Evolutionary conservation across 2,329 filamentous ascomycete species (phyloP).

Genomic region (Pseudogymnoascus sp.): DNA sequence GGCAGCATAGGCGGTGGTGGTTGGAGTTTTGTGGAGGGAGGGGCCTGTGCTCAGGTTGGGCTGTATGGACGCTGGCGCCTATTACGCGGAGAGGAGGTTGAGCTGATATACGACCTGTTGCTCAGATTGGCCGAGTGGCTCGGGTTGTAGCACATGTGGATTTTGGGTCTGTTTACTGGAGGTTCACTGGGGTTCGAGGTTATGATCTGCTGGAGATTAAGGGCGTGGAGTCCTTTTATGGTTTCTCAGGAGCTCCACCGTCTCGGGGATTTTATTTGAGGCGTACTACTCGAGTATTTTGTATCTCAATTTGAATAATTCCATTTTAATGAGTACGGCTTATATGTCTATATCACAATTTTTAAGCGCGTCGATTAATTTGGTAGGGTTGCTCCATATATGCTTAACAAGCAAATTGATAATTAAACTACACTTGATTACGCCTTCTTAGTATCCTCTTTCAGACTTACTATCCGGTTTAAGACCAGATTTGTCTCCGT

Average conservation of each 20-base stretch:
- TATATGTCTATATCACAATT: too few relatives aligned
- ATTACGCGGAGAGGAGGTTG: not conserved
- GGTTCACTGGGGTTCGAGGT: not conserved
- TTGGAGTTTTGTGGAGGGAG: not conserved
- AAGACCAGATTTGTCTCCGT: conserved; percentile 71
- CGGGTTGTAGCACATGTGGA: not conserved
- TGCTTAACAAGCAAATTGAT: too few relatives aligned
- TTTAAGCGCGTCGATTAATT: too few relatives aligned
- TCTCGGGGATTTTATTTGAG: not conserved
- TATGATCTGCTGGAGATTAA: not conserved
- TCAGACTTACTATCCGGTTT: conserved; percentile 70
- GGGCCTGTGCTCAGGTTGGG: not conserved
- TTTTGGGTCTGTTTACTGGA: not conserved
- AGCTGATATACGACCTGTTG: not conserved
- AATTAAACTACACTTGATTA: not conserved
- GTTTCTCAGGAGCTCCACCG: not conserved
- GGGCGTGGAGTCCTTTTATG: not conserved
- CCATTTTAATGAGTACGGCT: too few relatives aligned
- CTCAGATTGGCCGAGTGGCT: not conserved
- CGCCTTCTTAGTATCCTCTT: not conserved
- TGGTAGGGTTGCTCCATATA: too few relatives aligned
- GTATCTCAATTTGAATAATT: too few relatives aligned
- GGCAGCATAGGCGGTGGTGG: not conserved
- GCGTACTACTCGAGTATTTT: too few relatives aligned
- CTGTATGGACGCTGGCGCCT: not conserved